phyloP scores from a whole-genome alignment of 176 grass and related monocot species.

The Carex pumila region DNA sequence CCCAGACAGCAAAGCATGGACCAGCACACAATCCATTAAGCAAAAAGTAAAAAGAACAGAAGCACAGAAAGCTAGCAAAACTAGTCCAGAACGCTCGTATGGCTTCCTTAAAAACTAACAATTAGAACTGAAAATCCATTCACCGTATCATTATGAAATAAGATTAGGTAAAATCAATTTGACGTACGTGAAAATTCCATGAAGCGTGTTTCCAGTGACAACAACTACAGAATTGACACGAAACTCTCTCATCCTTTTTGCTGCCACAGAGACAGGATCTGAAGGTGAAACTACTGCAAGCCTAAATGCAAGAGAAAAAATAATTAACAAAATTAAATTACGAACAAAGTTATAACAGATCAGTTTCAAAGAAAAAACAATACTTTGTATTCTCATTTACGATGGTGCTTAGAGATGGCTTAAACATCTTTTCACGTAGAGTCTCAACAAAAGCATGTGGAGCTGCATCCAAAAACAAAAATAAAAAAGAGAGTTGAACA shows the following conservation, averaged over 20 bases:
- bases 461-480: constrained; percentile 32
- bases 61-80: constrained; percentile 13
- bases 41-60: constrained; percentile 5
- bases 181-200: constrained; percentile 87
- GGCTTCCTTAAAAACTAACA: neutral
- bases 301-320: constrained; percentile 40
- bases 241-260: constrained; percentile 85
- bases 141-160: neutral
- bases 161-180: constrained; percentile 4
- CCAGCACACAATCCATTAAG: neutral
- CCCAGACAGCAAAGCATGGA: neutral
- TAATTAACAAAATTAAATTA: constrained; percentile 17
- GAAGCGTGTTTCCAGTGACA: constrained; percentile 57
- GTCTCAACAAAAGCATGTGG: constrained; percentile 86
- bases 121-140: neutral
- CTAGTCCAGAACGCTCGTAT: neutral
- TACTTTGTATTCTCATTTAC: constrained; percentile 70
- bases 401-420: constrained; percentile 79
- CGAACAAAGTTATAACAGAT: constrained; percentile 14
- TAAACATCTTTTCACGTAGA: constrained; percentile 91
- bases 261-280: constrained; percentile 74
- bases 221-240: constrained; percentile 84
- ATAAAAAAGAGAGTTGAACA: neutral
- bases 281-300: constrained; percentile 79
- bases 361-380: constrained; percentile 5